Base-by-base conservation (phyloP, 2,329 filamentous ascomycete species). In the Plectosphaerella cucumerina region DNA sequence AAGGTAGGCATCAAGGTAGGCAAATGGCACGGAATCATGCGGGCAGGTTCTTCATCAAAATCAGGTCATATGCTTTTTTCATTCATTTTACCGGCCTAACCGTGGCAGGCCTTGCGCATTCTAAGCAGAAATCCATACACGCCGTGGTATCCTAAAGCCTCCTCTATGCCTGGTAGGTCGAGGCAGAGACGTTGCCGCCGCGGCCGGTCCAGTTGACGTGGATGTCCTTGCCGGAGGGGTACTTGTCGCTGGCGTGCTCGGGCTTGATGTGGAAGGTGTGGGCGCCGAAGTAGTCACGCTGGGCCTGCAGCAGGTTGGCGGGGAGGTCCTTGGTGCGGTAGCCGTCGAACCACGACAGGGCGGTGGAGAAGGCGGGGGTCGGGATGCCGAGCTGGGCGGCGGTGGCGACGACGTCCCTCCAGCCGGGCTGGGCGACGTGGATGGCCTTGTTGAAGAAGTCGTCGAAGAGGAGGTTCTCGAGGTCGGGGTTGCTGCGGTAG, bases 361-460 rank as follows among this genome's bases (percentile, higher is more conserved):
- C 94, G 55, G 94, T 97, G 70, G 88, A 91, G 86, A 99, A 99
- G 65, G 90, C 90, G 41, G 94, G 94, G 50, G 90, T 94, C 60
- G 94, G 94, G 69, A 99, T 95, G 74, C 94, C 94, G 75, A 95
- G 90, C 58, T 95, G 82, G 58, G 93, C 92, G 61, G 89, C 83
- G 85, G 96, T 95, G 77, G 88, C 82, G 62, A 99, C 87, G 59
- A 96, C 87, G 69, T 91, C 85, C 80, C 89, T 85, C 91, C 91
- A 96, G 69, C 91, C 91, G 55, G 81, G 81, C 81, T 99, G 94
- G 54, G 94, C 94, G 68, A 87, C 89, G 86, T 97, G 87, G 75
- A 99, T 99, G 65, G 94, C 94, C 79, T 94, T 90, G 84, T 96
- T 96, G 89, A 99, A 99, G 86, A 99, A 99, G 72, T 96, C 89